Percentiles rank a stretch among this genome's conserved stretches.
These are phyloP conservation scores for Salix koriyanagi DNA, from an alignment of 345 rosid species.

Conservation along the genomic window DNA sequence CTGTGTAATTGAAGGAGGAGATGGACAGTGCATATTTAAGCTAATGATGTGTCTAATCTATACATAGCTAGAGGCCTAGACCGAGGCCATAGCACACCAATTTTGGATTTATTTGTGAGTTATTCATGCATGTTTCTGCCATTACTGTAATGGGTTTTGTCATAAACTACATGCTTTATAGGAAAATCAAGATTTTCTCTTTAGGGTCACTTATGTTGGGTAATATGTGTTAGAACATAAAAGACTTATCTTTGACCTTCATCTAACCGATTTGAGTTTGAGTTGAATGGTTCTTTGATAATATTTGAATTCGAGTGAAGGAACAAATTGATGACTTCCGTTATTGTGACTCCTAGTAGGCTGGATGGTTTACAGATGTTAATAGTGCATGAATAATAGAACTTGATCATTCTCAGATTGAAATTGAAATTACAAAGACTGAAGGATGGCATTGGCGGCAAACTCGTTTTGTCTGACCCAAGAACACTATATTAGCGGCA, in stretches of 20 bases:
- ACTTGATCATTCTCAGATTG: conserved; percentile 23
- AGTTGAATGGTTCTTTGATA: no score
- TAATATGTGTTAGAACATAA: background rate
- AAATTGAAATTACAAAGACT: conserved; percentile 21
- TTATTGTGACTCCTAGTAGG: background rate
- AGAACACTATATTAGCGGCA: conserved; percentile 32
- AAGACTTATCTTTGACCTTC: no score
- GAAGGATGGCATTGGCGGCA: conserved; percentile 56
- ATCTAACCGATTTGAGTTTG: no score
- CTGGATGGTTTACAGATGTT: background rate
- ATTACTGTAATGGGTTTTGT: background rate
- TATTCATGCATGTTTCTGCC: background rate
- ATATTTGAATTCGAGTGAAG: background rate
- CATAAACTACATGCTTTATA: background rate
- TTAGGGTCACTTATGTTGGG: background rate
- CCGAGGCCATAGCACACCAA: background rate
- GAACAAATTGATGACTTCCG: background rate
- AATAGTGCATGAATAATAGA: background rate
- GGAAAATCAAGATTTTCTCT: background rate
- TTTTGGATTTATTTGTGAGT: background rate
- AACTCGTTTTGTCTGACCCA: conserved; percentile 41
- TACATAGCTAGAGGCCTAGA: no score
- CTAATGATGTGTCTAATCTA: no score
- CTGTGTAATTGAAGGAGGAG: background rate
- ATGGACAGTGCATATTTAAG: no score